phyloP scores from a whole-genome alignment of 2,329 filamentous ascomycete species.

The Tricladium varicosporioides region DNA sequence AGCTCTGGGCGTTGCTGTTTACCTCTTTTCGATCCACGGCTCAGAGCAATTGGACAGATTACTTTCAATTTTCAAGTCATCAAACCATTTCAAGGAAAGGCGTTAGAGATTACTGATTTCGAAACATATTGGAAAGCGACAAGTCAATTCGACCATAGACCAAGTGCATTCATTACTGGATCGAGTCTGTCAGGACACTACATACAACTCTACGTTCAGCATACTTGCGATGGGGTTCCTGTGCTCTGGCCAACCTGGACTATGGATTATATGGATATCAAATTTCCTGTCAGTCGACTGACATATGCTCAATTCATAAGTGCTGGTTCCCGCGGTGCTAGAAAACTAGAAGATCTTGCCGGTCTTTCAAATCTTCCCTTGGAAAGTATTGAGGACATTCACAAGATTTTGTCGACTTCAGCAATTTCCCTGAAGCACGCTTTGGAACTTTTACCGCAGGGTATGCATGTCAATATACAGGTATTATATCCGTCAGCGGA shows the following conservation, averaged over 20 bases:
- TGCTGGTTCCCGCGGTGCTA: conserved; percentile 33
- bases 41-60: conserved; percentile 89
- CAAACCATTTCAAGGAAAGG: conserved; percentile 89
- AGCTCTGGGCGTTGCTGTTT: conserved; percentile 80
- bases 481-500: conserved; percentile 77
- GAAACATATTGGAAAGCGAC: conserved; percentile 99
- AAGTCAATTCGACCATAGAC: conserved; percentile 83
- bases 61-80: conserved; percentile 95
- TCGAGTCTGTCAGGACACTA: conserved; percentile 97
- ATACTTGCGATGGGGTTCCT: conserved; percentile 83
- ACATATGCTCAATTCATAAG: conserved; percentile 69
- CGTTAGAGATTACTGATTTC: conserved; percentile 95
- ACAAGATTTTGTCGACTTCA: conserved; percentile 69
- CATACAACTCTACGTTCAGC: conserved; percentile 84
- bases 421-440: conserved; percentile 80
- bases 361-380: conserved; percentile 46
- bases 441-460: conserved; percentile 68
- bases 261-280: conserved; percentile 70
- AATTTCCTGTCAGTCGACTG: conserved; percentile 78
- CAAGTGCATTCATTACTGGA: conserved; percentile 85
- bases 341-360: conserved; percentile 39
- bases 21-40: conserved; percentile 86
- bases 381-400: conserved; percentile 61
- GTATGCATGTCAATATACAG: conserved; percentile 89
- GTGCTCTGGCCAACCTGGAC: conserved; percentile 87